Base-by-base conservation (phyloP, 208 protist genomes). In the Wallacemonas rigidus region DNA sequence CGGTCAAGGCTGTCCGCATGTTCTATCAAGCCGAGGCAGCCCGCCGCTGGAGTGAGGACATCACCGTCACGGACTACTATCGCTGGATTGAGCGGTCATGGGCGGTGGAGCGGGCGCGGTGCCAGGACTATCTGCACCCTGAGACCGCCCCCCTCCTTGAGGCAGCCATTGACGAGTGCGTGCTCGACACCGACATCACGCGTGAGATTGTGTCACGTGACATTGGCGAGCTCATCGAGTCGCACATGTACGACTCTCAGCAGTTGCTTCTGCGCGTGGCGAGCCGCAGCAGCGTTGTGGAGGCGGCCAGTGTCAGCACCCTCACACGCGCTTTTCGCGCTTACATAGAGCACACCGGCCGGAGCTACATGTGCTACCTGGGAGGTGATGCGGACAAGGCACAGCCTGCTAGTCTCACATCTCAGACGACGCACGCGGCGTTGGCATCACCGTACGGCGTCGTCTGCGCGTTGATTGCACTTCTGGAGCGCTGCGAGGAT, bases 391-490 rank as follows among this genome's bases (percentile, higher is more conserved):
- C 17, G n/a, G 60, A 45, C n/a, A 11, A 8, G 11, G 43, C 63
- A 0, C 11, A 51, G 63, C 26, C 15, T 26, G 58, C 58, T 50
- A 12, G 6, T 6, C 45, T 12, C 8, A 50, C 45, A 50, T 50
- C 45, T n/a, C 12, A 63, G 38, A n/a, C 38, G 57, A 38, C 6
- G 26, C 12, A 38, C 4, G 60, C n/a, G n/a, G 60, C 60, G 41
- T n/a, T 70, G 15, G 69, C 67, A 35, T 82, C 82, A 1, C 80
- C 88, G 6, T 80, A 88, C 41, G 73, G 62, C 0, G 72, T 90
- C 36, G 88, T 98, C 15, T 76, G 87, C 12, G 85, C 87, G 15
- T 73, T 98, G 63, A 85, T 99, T 1, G 72, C 80, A 1, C 80
- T 98, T 56, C 93, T 98, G 75, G 80, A 80, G 47, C 82, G 82